Base-by-base conservation (phyloP, 1,284 basidiomycete genomes). In the Pascua guehoae region DNA sequence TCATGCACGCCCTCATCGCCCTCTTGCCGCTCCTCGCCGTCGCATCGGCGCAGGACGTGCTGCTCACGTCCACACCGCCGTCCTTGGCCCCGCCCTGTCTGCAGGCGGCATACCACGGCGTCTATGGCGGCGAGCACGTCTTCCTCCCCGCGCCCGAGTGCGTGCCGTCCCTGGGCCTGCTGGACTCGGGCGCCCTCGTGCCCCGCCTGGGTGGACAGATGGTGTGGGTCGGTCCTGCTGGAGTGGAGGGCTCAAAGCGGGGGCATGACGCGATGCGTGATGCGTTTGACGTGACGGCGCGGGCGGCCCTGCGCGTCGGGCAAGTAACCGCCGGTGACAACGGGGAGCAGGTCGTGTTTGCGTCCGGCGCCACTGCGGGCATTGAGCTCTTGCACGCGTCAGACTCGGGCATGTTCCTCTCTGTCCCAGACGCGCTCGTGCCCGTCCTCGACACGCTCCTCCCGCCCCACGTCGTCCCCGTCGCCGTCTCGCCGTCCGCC, bases 361-460 rank as follows among this genome's bases (percentile, higher is more conserved):
- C n/a, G n/a, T n/a, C n/a, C 46, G 16, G n/a, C n/a, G n/a, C 50
- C 16, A 5, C 17, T 5, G 47, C 49, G 32, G 32, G 45, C 11
- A 36, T 66, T 41, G 18, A 47, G 32, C 56, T 67, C 17, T 41
- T 71, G 15, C 59, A 72, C 58, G 57, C 65, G n/a, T 59, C 64
- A 9, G 46, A 61, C 18, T 18, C 48, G 9, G 70, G 71, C 14
- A 43, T 74, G 11, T 60, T 75, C 43, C 54, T 75, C n/a, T 58
- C 67, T 42, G 69, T 76, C 9, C 68, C 70, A 0, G 15, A 36
- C 5, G n/a, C 52, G 15, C 50, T 65, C 14, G 59, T 76, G 0
- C 65, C 69, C 10, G 51, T 70, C 18, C 60, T 78, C 57, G 76
- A 78, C 61, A 70, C 69, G 7, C 58, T 75, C 48, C 67, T 79